phyloP scores from a whole-genome alignment of 768 basidiomycete genomes.

The Boletus reticuloceps region DNA sequence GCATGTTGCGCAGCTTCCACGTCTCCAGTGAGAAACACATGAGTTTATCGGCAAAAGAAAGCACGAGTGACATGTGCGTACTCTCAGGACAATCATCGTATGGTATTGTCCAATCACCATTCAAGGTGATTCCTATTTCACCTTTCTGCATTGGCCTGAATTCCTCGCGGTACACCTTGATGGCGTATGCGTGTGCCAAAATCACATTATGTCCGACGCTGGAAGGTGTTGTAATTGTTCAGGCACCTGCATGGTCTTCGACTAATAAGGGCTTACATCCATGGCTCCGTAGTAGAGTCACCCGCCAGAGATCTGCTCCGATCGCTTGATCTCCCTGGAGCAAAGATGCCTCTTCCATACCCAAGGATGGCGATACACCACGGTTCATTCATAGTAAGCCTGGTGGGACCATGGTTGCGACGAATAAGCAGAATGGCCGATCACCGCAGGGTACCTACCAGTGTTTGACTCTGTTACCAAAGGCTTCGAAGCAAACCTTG shows the following conservation, averaged over 20 bases:
- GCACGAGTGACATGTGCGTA: conserved; percentile 20
- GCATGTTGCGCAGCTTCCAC: conserved; percentile 69
- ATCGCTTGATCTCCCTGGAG: conserved; percentile 67
- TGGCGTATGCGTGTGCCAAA: conserved; percentile 65
- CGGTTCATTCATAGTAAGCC: conserved; percentile 76
- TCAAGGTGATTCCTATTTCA: conserved; percentile 75
- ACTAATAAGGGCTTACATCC: conserved; percentile 48
- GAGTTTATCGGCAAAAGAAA: background rate
- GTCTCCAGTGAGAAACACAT: conserved; percentile 37
- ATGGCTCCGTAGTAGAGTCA: conserved; percentile 64
- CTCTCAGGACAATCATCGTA: conserved; percentile 68
- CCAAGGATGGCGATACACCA: conserved; percentile 70
- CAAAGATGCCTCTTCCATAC: conserved; percentile 70
- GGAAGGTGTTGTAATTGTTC: background rate
- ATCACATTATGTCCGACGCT: conserved; percentile 70
- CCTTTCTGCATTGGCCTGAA: conserved; percentile 65
- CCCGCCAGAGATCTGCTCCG: conserved; percentile 57
- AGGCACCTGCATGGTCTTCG: background rate
- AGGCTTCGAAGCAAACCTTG: conserved; percentile 69
- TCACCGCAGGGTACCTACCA: conserved; percentile 42
- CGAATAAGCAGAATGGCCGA: conserved; percentile 11
- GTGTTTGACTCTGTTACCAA: conserved; percentile 74
- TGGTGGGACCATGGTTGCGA: conserved; percentile 27
- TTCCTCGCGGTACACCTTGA: conserved; percentile 62
- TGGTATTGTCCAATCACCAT: conserved; percentile 57